Evolutionary conservation across 257 asterid genomes (phyloP).

Genomic region (Solanum tacnaense): DNA sequence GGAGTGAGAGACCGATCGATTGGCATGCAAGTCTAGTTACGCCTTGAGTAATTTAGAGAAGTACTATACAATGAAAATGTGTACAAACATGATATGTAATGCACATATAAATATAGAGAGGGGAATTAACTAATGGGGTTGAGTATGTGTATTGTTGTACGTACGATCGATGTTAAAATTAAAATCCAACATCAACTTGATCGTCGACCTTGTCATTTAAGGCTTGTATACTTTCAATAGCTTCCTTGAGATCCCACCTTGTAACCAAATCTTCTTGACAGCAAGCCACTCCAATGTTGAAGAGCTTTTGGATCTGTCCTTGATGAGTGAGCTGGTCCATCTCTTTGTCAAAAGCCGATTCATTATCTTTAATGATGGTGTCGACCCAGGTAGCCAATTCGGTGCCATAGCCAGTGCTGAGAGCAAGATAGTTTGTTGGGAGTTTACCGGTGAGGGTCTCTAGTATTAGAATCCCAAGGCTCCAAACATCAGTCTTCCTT

Average conservation of each 20-base stretch:
- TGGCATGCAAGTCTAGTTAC: neutral
- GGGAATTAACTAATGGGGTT: neutral
- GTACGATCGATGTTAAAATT: neutral
- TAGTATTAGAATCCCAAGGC: conserved; percentile 65
- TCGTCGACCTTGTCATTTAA: conserved; percentile 21
- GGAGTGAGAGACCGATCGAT: neutral
- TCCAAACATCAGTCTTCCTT: conserved; percentile 81
- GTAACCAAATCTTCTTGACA: conserved; percentile 48
- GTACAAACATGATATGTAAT: neutral
- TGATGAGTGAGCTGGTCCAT: conserved; percentile 23
- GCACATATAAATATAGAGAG: neutral
- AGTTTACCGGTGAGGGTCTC: conserved; percentile 66
- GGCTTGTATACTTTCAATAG: conserved; percentile 33
- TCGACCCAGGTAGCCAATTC: conserved; percentile 48
- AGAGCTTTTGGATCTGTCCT: conserved; percentile 50
- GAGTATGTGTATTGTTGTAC: neutral
- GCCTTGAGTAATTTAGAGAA: neutral
- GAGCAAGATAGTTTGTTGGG: conserved; percentile 47
- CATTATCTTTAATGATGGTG: conserved; percentile 12
- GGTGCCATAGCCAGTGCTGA: conserved; percentile 23
- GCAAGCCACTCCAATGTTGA: conserved; percentile 51
- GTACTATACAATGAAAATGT: neutral
- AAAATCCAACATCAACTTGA: neutral
- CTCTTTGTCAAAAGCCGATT: conserved; percentile 40
- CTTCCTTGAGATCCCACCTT: conserved; percentile 66